Percentiles rank a stretch among this genome's conserved stretches.
These are phyloP conservation scores for Lophiotrema nucula DNA, from an alignment of 495 filamentous ascomycete species.

Conservation along the genomic window DNA sequence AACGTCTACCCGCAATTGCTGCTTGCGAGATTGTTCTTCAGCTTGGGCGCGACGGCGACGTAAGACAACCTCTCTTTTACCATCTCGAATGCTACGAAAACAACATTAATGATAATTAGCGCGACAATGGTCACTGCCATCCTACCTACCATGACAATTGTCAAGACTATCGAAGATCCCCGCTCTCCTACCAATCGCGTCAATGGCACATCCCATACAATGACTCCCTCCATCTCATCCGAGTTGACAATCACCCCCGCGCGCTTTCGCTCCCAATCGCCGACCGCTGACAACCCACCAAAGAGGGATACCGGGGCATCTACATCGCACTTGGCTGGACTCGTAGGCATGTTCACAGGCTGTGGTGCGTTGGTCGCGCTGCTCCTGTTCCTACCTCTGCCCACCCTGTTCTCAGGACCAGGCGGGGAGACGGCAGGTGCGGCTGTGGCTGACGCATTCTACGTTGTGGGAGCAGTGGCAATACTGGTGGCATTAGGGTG, in stretches of 20 bases:
- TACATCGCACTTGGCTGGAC: conserved; percentile 71
- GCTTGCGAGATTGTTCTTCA: conserved; percentile 82
- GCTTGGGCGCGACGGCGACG: conserved; percentile 83
- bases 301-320: conserved; percentile 36
- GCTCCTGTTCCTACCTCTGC: conserved; percentile 77
- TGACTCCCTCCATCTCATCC: conserved; percentile 39
- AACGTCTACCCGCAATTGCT: conserved; percentile 90
- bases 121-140: conserved; percentile 98
- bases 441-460: conserved; percentile 78
- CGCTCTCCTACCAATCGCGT: conserved; percentile 12
- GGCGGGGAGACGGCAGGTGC: conserved; percentile 60
- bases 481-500: conserved; percentile 70
- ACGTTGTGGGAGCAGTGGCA: conserved; percentile 72
- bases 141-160: conserved; percentile 73
- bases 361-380: conserved; percentile 87
- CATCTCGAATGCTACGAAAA: not conserved
- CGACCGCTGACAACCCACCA: not conserved
- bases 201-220: conserved; percentile 30
- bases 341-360: conserved; percentile 89
- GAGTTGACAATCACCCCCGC: conserved; percentile 46
- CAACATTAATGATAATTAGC: conserved; percentile 38
- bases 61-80: conserved; percentile 41
- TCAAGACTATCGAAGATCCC: conserved; percentile 15
- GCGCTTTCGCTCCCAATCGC: conserved; percentile 38
- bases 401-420: conserved; percentile 67